Conservation (phyloP, 257 asterid genomes). For the Plantago major region DNA sequence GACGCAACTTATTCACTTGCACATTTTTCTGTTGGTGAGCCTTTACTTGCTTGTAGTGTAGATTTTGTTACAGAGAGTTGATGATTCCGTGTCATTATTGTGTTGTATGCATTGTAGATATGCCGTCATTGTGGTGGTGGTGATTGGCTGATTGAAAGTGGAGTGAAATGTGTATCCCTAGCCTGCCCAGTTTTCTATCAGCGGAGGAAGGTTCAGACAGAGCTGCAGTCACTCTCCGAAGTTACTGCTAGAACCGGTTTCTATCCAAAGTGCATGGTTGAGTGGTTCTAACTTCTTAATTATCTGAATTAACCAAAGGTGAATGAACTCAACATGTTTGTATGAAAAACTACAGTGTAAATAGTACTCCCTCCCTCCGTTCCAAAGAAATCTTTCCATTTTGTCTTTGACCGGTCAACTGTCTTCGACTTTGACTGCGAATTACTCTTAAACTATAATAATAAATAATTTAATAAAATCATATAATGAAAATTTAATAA, state of each 20-base stretch:
- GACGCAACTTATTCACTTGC: no score
- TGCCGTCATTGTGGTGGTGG: constrained; percentile 98
- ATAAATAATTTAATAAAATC: no score
- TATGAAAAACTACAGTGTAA: no score
- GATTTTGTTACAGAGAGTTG: neutral
- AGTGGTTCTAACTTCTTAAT: constrained; percentile 53
- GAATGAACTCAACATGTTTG: no score
- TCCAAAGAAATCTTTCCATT: no score
- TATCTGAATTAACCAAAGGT: no score
- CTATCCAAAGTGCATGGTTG: constrained; percentile 70
- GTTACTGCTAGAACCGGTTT: constrained; percentile 54
- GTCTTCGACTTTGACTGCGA: no score
- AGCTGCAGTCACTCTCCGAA: constrained; percentile 57
- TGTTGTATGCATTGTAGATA: constrained; percentile 40
- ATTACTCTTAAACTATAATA: no score
- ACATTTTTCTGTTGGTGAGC: constrained; percentile 1
- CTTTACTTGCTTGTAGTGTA: neutral
- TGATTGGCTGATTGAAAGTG: constrained; percentile 77
- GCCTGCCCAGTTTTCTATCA: constrained; percentile 85
- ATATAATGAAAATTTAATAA: no score
- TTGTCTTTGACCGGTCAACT: no score
- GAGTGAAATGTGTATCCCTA: constrained; percentile 83
- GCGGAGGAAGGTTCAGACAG: constrained; percentile 80
- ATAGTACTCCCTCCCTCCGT: no score
- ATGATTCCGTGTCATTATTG: neutral